Conservation (phyloP, 768 basidiomycete species). For the Glaciozyma antarctica region DNA sequence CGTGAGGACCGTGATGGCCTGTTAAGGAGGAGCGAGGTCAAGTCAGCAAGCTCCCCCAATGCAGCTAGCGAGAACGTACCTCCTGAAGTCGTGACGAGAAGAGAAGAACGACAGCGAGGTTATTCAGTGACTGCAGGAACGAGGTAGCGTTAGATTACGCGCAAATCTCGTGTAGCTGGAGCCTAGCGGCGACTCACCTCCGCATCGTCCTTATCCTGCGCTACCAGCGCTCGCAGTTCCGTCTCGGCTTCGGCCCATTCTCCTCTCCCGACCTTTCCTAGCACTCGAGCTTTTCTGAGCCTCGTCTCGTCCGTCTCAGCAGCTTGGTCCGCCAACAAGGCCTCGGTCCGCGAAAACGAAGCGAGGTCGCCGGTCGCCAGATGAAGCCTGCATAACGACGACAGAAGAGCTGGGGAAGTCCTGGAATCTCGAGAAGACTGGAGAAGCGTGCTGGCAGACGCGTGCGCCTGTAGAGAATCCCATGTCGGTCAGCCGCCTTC, state of each 20-base stretch:
- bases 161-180: too few species aligned
- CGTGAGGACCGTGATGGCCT: conserved; percentile 11
- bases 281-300: not conserved
- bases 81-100: conserved; percentile 2
- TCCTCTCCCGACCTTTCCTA: not conserved
- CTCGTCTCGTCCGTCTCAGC: not conserved
- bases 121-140: not conserved
- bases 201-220: not conserved
- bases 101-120: conserved; percentile 15
- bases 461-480: not conserved
- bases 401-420: not conserved
- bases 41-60: not conserved
- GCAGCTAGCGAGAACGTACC: not conserved
- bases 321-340: not conserved
- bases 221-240: not conserved
- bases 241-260: conserved; percentile 4
- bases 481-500: too few species aligned
- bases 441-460: not conserved
- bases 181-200: conserved; percentile 1
- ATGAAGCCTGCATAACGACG: not conserved
- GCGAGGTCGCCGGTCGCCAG: conserved; percentile 7
- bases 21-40: not conserved
- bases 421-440: not conserved
- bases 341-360: not conserved
- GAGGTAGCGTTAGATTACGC: not conserved